phyloP scores from a whole-genome alignment of 1,284 basidiomycete species.

The Athelia psychrophila region DNA sequence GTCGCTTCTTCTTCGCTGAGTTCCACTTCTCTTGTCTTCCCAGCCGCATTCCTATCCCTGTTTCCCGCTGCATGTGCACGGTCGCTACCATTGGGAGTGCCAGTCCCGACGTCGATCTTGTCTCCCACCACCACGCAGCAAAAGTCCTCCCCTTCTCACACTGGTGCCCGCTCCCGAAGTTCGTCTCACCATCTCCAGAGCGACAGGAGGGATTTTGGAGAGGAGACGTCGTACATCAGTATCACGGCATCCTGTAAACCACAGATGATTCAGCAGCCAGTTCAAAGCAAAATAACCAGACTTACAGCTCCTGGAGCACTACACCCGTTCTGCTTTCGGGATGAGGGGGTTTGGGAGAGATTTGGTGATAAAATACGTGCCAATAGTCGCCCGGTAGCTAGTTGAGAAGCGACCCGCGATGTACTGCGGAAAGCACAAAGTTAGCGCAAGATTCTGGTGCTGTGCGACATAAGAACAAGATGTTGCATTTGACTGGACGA shows the following conservation, averaged over 20 bases:
- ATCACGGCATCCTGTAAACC: conserved; percentile 53
- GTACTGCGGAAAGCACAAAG: conserved; percentile 41
- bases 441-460: too few species aligned
- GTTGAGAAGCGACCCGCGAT: conserved; percentile 57
- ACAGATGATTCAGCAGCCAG: background rate
- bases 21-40: background rate
- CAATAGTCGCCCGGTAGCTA: conserved; percentile 81
- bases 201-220: conserved; percentile 55
- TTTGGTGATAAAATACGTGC: conserved; percentile 80
- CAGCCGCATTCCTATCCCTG: background rate
- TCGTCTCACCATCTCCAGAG: conserved; percentile 83
- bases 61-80: too few species aligned
- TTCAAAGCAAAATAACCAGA: background rate
- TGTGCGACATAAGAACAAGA: too few species aligned
- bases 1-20: conserved; percentile 1
- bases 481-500: too few species aligned
- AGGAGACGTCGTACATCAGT: conserved; percentile 77
- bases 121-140: conserved; percentile 79
- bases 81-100: too few species aligned
- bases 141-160: conserved; percentile 64
- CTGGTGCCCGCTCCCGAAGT: conserved; percentile 63
- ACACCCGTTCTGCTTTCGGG: conserved; percentile 44
- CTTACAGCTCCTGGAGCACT: conserved; percentile 65
- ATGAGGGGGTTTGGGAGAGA: conserved; percentile 56
- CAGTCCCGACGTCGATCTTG: conserved; percentile 59